phyloP scores from a whole-genome alignment of 2,329 filamentous ascomycete genomes.

The Diaporthe vaccinii region DNA sequence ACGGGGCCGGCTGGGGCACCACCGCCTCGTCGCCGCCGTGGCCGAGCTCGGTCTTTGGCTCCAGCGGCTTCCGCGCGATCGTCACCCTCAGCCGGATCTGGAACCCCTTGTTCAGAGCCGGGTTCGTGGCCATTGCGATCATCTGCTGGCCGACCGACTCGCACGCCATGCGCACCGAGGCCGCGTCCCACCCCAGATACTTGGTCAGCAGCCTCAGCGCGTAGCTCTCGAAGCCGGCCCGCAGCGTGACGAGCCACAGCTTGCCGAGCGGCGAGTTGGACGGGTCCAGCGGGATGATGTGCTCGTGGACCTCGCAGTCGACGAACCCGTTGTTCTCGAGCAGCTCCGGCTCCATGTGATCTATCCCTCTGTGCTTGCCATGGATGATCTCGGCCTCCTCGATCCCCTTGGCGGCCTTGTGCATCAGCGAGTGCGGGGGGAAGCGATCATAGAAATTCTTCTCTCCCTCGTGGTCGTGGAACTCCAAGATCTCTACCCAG shows the following conservation, averaged over 20 bases:
- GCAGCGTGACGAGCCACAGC: conserved; percentile 65
- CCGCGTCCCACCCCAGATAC: conserved; percentile 65
- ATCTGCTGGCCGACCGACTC: conserved; percentile 63
- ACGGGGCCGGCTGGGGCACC: conserved; percentile 1
- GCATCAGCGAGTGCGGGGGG: conserved; percentile 59
- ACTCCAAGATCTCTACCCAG: conserved; percentile 69
- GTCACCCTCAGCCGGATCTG: conserved; percentile 63
- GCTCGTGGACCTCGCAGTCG: conserved; percentile 62
- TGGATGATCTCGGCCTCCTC: conserved; percentile 58
- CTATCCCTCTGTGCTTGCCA: conserved; percentile 59
- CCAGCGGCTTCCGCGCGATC: conserved; percentile 63
- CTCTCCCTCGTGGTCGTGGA: conserved; percentile 60
- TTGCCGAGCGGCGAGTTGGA: conserved; percentile 63
- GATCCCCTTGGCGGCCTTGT: conserved; percentile 57
- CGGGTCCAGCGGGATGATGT: conserved; percentile 62
- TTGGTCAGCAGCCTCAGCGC: conserved; percentile 65
- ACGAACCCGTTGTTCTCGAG: conserved; percentile 65
- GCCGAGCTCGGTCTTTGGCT: conserved; percentile 26
- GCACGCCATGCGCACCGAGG: conserved; percentile 62
- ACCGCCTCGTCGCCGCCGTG: background rate
- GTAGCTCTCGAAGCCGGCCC: conserved; percentile 64
- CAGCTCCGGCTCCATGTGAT: conserved; percentile 60
- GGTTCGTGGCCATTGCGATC: conserved; percentile 62
- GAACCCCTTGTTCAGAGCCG: conserved; percentile 57
- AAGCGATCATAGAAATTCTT: conserved; percentile 56